phyloP scores from a whole-genome alignment of 2,329 filamentous ascomycete species.

The Fusarium secorum region DNA sequence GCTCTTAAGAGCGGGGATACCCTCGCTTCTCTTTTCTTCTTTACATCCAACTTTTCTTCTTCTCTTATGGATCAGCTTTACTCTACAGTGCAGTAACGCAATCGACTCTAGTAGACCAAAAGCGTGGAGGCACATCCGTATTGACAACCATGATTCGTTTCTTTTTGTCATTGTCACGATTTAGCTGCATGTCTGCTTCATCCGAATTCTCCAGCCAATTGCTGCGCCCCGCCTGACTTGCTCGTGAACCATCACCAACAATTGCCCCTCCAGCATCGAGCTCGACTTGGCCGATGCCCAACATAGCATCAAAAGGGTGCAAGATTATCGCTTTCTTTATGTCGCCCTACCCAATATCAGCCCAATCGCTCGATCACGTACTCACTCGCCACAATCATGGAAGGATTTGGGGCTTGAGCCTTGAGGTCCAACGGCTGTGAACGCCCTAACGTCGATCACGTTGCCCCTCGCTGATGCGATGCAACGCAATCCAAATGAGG shows the following conservation, averaged over 20 bases:
- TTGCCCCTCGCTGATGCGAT: slow-evolving; percentile 37
- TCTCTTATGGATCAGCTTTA: background rate
- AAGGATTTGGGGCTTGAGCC: slow-evolving; percentile 9
- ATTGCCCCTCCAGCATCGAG: background rate
- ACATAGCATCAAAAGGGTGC: background rate
- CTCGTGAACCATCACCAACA: slow-evolving; percentile 1
- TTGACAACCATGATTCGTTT: background rate
- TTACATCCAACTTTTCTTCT: slow-evolving; percentile 22
- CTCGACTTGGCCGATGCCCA: slow-evolving; percentile 7
- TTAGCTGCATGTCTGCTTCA: slow-evolving; percentile 4
- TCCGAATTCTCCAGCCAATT: slow-evolving; percentile 1
- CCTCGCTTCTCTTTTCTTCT: slow-evolving; percentile 7
- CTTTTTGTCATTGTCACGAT: slow-evolving; percentile 13
- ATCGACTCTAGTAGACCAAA: background rate
- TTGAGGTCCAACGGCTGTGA: slow-evolving; percentile 19
- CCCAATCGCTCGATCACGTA: slow-evolving; percentile 13
- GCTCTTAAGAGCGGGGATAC: slow-evolving; percentile 19
- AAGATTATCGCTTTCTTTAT: slow-evolving; percentile 1
- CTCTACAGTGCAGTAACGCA: background rate
- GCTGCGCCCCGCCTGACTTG: background rate
- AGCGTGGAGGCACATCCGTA: background rate
- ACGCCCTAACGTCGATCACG: slow-evolving; percentile 35
- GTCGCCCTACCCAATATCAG: slow-evolving; percentile 31
- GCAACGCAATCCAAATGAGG: slow-evolving; percentile 35
- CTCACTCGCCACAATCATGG: slow-evolving; percentile 24